Evolutionary conservation across 176 grass and related monocot species (phyloP), one percentile per base, ranked within the genome.

Genomic region (Ensete glaucum): DNA sequence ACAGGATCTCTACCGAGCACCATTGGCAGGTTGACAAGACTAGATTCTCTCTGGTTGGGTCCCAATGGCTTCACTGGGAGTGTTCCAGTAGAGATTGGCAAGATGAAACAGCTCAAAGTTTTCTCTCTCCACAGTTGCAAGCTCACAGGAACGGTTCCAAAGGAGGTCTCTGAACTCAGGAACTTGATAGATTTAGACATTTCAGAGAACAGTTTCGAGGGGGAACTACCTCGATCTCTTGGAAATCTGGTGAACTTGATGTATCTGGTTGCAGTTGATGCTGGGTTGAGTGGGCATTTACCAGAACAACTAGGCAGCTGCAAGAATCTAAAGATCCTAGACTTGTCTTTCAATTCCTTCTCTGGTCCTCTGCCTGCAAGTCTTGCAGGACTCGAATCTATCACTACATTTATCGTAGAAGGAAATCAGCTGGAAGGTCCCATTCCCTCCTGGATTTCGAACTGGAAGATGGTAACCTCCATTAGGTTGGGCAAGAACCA

Each of bases 171-270:
- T 26, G 76, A 79, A 70, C 88, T 98, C 8, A 82, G 75, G 67
- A 92, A 84, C 67, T 79, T 98, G 82, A 89, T 77, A 29, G 76
- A 87, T 80, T 73, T 98, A 26, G 95, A 98, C 65, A 87, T 98
- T 82, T 98, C 95, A 54, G 95, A 87, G 52, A 98, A 98, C 75
- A 77, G 78, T 52, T 98, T 98, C 29, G 63, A 82, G 17, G 77
- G 90, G 54, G 90, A 85, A 76, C 71, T 98, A 52, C 95, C 90
- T 58, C 16, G 72, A 55, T 77, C 83, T 50, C 84, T 98, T 0
- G 88, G 90, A 72, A 79, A 81, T 54, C 71, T 94, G 73, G 81
- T 83, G 51, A 77, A 93, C 85, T 77, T 98, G 26, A 80, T 77
- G 60, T 78, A 73, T 53, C 56, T 98, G 57, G 53, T 85, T 84